Percentiles rank a stretch among this genome's conserved stretches.
phyloP scores from a whole-genome alignment of 441 rosid species.

The Macaranga tanarius region DNA sequence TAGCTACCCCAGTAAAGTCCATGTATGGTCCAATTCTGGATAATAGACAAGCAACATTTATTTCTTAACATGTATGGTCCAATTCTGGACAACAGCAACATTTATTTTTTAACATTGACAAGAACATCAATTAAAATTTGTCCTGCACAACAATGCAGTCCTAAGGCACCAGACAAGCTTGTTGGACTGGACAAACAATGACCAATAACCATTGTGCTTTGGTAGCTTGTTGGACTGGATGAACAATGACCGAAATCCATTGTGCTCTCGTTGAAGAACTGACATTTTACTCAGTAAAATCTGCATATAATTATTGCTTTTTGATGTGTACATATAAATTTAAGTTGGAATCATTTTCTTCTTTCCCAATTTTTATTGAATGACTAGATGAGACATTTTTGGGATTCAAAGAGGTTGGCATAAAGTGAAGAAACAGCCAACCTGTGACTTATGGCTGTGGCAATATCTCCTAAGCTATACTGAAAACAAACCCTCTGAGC shows the following conservation, averaged over 20 bases:
- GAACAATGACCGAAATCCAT: not conserved
- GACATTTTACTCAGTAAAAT: not conserved
- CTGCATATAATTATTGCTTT: not conserved
- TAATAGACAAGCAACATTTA: not conserved
- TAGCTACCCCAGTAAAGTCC: conserved; percentile 98
- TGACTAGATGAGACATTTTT: not conserved
- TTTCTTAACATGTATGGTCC: conserved; percentile 88
- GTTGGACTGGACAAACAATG: not conserved
- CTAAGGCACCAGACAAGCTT: not conserved
- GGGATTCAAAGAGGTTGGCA: not conserved
- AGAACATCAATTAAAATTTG: not conserved
- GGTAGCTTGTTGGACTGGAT: not conserved
- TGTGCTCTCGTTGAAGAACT: not conserved
- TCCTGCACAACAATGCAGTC: not conserved
- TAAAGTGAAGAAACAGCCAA: not conserved
- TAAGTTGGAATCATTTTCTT: not conserved
- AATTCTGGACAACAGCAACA: conserved; percentile 51
- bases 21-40: conserved; percentile 94
- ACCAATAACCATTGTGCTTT: not conserved
- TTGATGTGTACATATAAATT: not conserved
- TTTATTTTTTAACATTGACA: not conserved
- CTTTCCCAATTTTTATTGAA: not conserved
- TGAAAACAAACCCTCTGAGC: not conserved
- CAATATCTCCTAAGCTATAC: not conserved
- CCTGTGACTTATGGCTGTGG: not conserved